A percentile compares a stretch with the other conserved stretches of the same genome.
Evolutionary conservation across 176 grass and related monocot species (phyloP).

Genomic region (Puccinellia tenuiflora): DNA sequence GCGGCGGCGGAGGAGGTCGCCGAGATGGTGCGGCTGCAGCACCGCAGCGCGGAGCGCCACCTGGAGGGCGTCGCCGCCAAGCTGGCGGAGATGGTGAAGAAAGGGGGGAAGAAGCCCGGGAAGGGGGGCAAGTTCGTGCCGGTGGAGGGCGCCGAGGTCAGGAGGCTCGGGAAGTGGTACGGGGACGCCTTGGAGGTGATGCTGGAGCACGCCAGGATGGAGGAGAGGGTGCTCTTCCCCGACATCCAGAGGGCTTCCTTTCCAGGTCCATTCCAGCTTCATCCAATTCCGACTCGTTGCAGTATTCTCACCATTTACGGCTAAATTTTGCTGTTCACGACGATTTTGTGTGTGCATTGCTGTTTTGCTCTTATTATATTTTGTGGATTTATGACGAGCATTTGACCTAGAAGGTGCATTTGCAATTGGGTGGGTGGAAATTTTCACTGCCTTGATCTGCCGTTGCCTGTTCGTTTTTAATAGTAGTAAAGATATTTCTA

Average conservation of each 20-base stretch:
- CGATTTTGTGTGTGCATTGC: background rate
- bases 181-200: constrained; percentile 80
- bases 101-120: constrained; percentile 49
- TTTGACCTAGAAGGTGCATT: background rate
- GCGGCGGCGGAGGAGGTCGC: constrained; percentile 50
- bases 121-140: constrained; percentile 18
- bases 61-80: constrained; percentile 58
- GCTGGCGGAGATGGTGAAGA: constrained; percentile 58
- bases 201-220: constrained; percentile 98
- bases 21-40: constrained; percentile 70
- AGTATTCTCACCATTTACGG: background rate
- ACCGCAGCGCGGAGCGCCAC: constrained; percentile 76
- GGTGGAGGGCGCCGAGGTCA: constrained; percentile 52
- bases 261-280: constrained; percentile 40
- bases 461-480: background rate
- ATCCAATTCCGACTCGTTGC: background rate
- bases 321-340: background rate
- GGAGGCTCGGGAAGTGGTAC: constrained; percentile 66
- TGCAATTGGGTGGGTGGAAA: background rate
- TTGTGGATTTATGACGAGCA: constrained; percentile 8
- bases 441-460: background rate
- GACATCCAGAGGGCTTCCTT: constrained; percentile 59
- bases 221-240: constrained; percentile 85
- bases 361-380: background rate
- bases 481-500: background rate